phyloP scores from a whole-genome alignment of 345 rosid genomes.

The Kernera saxatilis region DNA sequence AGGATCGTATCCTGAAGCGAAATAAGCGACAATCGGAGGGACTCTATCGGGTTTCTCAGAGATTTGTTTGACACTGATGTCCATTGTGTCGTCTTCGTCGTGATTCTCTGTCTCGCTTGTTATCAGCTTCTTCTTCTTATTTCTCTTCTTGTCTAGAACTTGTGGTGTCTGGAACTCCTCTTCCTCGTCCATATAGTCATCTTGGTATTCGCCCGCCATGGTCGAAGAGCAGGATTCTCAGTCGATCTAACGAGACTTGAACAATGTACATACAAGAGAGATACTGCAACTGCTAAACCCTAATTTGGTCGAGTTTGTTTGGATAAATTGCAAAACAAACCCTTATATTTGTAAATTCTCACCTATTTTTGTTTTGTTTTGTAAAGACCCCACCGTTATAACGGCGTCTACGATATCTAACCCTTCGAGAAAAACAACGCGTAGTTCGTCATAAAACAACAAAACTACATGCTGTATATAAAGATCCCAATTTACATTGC shows the following conservation, averaged over 20 bases:
- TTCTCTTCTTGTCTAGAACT: constrained; percentile 8
- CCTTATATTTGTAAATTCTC: not conserved
- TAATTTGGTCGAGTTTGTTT: not conserved
- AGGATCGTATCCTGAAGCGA: constrained; percentile 69
- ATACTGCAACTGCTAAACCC: not conserved
- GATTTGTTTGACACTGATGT: constrained; percentile 37
- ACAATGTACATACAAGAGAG: not conserved
- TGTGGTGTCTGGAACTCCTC: constrained; percentile 10
- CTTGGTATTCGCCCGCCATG: constrained; percentile 2
- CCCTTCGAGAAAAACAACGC: not conserved
- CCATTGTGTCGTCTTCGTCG: constrained; percentile 5
- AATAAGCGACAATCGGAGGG: constrained; percentile 68
- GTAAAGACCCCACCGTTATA: not conserved
- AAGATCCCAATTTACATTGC: not conserved
- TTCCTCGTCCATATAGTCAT: not conserved
- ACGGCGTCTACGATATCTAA: not conserved
- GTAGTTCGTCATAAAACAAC: not conserved
- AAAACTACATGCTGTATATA: not conserved
- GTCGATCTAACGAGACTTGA: not conserved
- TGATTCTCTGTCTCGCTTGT: constrained; percentile 2
- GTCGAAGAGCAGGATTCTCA: not conserved
- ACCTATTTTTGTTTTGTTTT: not conserved
- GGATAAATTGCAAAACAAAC: not conserved
- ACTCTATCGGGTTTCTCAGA: constrained; percentile 40
- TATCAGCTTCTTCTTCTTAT: constrained; percentile 10